A percentile compares a stretch with the other conserved stretches of the same genome.
phyloP scores from a whole-genome alignment of 2,329 filamentous ascomycete species.

The Cryphonectria naterciae region DNA sequence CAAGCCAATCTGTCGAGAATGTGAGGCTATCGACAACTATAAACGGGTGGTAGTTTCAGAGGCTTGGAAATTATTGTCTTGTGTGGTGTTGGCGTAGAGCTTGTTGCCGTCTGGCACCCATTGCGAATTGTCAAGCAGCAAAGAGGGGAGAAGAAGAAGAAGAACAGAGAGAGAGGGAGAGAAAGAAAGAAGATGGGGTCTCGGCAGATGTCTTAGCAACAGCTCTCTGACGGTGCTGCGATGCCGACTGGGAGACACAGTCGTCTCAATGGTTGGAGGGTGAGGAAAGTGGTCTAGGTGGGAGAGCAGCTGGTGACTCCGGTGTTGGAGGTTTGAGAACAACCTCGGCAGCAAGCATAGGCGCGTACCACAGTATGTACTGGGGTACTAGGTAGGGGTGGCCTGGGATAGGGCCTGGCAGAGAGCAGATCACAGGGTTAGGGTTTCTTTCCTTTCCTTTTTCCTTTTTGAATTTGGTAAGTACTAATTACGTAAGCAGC shows the following conservation, averaged over 20 bases:
- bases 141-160: background rate
- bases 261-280: background rate
- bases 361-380: background rate
- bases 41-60: conserved; percentile 8
- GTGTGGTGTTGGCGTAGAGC: conserved; percentile 9
- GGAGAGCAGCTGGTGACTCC: background rate
- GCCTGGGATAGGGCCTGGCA: background rate
- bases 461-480: too few species aligned
- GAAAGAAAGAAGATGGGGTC: too few species aligned
- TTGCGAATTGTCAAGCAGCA: background rate
- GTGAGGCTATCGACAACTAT: conserved; percentile 15
- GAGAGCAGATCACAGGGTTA: background rate
- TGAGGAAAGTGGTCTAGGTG: background rate
- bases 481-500: too few species aligned
- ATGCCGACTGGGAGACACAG: background rate
- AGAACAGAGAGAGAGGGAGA: too few species aligned
- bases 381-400: too few species aligned
- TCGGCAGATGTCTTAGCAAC: background rate
- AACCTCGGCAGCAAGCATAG: conserved; percentile 15
- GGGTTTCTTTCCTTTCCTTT: background rate
- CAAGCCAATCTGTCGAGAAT: background rate
- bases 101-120: conserved; percentile 10
- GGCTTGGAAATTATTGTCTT: background rate
- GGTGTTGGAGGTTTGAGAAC: background rate
- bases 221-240: background rate